A percentile compares a stretch with the other conserved stretches of the same genome.
These are phyloP conservation scores for Botrytis paeoniae DNA, from an alignment of 2,329 filamentous ascomycete species.

Conservation along the genomic window DNA sequence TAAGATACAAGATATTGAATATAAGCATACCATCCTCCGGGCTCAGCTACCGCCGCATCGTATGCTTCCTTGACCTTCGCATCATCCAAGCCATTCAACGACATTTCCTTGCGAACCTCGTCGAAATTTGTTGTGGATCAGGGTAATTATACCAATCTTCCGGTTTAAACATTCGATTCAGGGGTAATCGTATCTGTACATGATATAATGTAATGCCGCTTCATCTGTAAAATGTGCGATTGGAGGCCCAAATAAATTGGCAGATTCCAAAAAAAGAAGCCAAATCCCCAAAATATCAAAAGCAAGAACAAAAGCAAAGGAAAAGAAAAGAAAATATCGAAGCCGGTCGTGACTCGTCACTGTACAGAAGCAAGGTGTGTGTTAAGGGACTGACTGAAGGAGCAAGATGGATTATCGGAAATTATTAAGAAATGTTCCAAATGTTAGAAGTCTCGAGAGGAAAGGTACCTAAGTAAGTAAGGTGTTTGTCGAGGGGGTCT, in stretches of 20 bases:
- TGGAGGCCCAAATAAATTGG: background rate
- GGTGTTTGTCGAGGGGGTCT: background rate
- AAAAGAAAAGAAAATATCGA: background rate
- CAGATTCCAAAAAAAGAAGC: background rate
- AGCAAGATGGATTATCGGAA: conserved; percentile 18
- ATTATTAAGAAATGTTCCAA: conserved; percentile 14
- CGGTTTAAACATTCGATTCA: conserved; percentile 26
- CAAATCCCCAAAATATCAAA: background rate
- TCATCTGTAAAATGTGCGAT: conserved; percentile 26
- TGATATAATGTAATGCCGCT: conserved; percentile 32
- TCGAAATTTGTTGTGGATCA: conserved; percentile 13
- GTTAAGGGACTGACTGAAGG: background rate
- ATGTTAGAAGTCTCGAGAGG: background rate
- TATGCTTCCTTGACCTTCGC: conserved; percentile 79
- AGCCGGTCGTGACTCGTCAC: background rate
- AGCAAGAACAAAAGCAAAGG: background rate
- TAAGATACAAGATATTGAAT: conserved; percentile 9
- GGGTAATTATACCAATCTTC: conserved; percentile 11
- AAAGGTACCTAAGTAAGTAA: background rate
- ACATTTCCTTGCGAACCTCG: conserved; percentile 58
- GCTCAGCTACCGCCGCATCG: conserved; percentile 73
- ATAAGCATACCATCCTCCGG: conserved; percentile 77
- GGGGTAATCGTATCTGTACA: conserved; percentile 33
- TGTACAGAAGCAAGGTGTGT: background rate
- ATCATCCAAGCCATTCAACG: conserved; percentile 90